phyloP scores from a whole-genome alignment of 768 basidiomycete species.

The Leccinum fibrillosum region DNA sequence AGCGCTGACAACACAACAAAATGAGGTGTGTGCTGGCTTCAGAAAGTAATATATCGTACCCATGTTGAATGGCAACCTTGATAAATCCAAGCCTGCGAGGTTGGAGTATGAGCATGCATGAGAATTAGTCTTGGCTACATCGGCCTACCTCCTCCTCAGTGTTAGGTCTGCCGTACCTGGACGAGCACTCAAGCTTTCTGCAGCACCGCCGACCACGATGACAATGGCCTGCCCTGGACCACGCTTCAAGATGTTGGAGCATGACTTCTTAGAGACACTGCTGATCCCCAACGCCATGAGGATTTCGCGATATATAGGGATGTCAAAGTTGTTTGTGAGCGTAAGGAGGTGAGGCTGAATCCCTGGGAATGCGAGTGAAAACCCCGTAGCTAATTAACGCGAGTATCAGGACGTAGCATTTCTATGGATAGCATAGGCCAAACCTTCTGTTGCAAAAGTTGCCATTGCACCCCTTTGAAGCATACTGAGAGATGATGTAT shows the following conservation, averaged over 20 bases:
- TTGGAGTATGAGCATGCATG: not conserved
- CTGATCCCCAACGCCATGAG: slow-evolving; percentile 84
- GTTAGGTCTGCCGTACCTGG: slow-evolving; percentile 97
- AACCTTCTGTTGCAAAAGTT: slow-evolving; percentile 95
- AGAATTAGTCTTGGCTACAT: not conserved
- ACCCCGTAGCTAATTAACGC: slow-evolving; percentile 69
- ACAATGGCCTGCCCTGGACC: slow-evolving; percentile 74
- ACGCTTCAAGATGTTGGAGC: slow-evolving; percentile 74
- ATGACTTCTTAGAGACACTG: slow-evolving; percentile 88
- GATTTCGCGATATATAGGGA: slow-evolving; percentile 93
- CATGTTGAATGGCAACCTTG: slow-evolving; percentile 87
- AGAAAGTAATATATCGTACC: slow-evolving; percentile 42
- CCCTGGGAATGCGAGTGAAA: slow-evolving; percentile 86
- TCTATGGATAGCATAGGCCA: slow-evolving; percentile 3
- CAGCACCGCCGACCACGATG: slow-evolving; percentile 95
- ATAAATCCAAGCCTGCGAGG: slow-evolving; percentile 81
- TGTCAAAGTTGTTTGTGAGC: slow-evolving; percentile 81
- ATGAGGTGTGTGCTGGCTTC: not conserved
- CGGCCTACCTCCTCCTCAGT: slow-evolving; percentile 57
- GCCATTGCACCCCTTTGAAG: slow-evolving; percentile 79
- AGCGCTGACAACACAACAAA: slow-evolving; percentile 49
- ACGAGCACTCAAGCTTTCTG: slow-evolving; percentile 89
- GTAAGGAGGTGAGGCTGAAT: slow-evolving; percentile 93
- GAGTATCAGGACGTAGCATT: not conserved
- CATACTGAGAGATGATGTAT: not conserved